Evolutionary conservation across 208 protist species (phyloP).

Genomic region (Leishmania braziliensis): DNA sequence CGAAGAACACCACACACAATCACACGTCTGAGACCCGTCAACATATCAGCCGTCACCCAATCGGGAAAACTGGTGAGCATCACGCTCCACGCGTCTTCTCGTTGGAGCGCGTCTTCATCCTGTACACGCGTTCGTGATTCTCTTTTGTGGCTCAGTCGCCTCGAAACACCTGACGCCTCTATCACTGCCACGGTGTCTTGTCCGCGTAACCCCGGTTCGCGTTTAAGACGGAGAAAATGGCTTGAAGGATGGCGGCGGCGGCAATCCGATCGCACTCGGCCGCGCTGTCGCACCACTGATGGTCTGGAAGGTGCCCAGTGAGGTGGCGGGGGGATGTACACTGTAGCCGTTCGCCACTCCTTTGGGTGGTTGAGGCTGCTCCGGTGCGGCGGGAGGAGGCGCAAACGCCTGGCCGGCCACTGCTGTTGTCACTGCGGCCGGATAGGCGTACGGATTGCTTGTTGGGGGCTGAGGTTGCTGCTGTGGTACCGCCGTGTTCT

Average conservation of each 20-base stretch:
- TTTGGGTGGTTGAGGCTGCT: neutral
- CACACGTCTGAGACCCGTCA: neutral
- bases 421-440: neutral
- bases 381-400: neutral
- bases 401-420: neutral
- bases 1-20: neutral
- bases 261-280: constrained; percentile 1
- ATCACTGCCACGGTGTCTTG: neutral
- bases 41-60: neutral
- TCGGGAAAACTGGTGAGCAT: neutral
- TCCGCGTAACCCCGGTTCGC: neutral
- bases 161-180: neutral
- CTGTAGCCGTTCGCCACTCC: neutral
- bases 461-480: neutral
- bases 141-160: neutral
- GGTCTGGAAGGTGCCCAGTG: constrained; percentile 13
- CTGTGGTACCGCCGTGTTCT: neutral
- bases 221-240: constrained; percentile 25
- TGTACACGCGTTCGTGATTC: neutral
- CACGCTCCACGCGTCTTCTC: neutral
- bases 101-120: neutral
- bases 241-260: constrained; percentile 38
- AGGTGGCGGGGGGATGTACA: neutral
- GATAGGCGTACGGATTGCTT: constrained; percentile 7
- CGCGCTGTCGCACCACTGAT: neutral